These are phyloP conservation scores for Crithidia fasciculata DNA, from an alignment of 208 protist species.

Conservation along the genomic window DNA sequence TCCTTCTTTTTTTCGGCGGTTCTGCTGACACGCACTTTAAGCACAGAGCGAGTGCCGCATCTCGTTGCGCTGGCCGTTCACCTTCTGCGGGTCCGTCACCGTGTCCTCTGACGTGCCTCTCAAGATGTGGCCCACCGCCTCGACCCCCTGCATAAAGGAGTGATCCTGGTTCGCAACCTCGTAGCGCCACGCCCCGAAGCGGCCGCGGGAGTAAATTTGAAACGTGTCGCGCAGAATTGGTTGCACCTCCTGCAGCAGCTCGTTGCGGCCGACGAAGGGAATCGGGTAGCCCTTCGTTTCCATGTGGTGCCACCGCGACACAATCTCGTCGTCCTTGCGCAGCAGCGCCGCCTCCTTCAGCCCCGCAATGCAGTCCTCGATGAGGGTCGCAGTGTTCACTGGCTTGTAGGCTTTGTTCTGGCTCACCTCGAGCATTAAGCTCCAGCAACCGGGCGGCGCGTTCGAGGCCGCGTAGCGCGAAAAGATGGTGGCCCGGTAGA, in stretches of 20 bases:
- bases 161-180: conserved; percentile 82
- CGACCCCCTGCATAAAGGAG: conserved; percentile 74
- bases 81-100: conserved; percentile 36
- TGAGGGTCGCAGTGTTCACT: conserved; percentile 39
- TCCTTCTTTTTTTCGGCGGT: too few species aligned
- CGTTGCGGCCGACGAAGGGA: conserved; percentile 68
- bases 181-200: conserved; percentile 77
- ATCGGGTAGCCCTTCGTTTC: conserved; percentile 77
- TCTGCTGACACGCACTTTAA: too few species aligned
- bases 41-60: background rate
- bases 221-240: conserved; percentile 36
- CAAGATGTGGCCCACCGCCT: conserved; percentile 43
- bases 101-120: conserved; percentile 29
- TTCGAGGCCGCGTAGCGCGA: conserved; percentile 74
- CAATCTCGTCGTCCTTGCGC: conserved; percentile 44
- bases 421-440: conserved; percentile 76
- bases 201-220: conserved; percentile 65
- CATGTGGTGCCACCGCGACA: conserved; percentile 58
- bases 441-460: conserved; percentile 65
- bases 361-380: conserved; percentile 59
- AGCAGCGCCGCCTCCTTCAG: conserved; percentile 46
- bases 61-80: conserved; percentile 42
- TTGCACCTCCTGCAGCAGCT: conserved; percentile 48
- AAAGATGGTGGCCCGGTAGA: conserved; percentile 83
- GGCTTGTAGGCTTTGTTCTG: conserved; percentile 25